Base-by-base conservation (phyloP, 257 asterid species). In the Ballota nigra region DNA sequence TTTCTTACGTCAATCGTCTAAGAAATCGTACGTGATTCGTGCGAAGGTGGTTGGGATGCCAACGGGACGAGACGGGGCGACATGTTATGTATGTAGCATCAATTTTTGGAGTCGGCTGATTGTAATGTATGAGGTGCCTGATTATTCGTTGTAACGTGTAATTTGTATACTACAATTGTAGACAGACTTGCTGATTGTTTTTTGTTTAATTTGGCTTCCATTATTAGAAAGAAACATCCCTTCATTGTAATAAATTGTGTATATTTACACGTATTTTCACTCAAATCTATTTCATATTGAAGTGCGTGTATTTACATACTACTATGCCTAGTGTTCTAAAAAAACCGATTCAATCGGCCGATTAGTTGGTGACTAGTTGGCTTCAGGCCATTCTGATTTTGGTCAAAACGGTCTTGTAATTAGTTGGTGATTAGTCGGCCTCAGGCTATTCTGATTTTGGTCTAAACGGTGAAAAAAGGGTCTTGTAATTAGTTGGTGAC, bases 91-190 rank as follows among this genome's bases (percentile, higher is more conserved):
- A 77, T 86, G 79, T 76, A 86, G 81, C 84, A 61, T 78, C 73
- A 57, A 75, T 81, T 80, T 55, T 81, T 82, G 66, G 75, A 74
- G 78, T 76, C 82, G 93, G 88, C 87, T 64, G 86, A 80, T 22
- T 55, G 7, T 23, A 56, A 23, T 79, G 78, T 72, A 73, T 71
- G 33, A 63, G 69, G 34, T 20, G 80, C 60, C 18, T 45, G 20
- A 45, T 22, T 61, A 63, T 72, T 74, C 74, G 60, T 74, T 69
- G 55, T 47, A 61, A 62, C 59, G 15, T 65, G 60, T 70, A 69
- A 31, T 45, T 72, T 77, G 84, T 73, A 82, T 77, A 75, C 82
- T 65, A n/a, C n/a, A 65, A 61, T 66, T 61, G 40, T 73, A 66
- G 80, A 75, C 72, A 60, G 80, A 75, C 72, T 71, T 34, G 74